These are phyloP conservation scores for Boletus rubescentipes DNA, from an alignment of 768 basidiomycete species.

Conservation along the genomic window DNA sequence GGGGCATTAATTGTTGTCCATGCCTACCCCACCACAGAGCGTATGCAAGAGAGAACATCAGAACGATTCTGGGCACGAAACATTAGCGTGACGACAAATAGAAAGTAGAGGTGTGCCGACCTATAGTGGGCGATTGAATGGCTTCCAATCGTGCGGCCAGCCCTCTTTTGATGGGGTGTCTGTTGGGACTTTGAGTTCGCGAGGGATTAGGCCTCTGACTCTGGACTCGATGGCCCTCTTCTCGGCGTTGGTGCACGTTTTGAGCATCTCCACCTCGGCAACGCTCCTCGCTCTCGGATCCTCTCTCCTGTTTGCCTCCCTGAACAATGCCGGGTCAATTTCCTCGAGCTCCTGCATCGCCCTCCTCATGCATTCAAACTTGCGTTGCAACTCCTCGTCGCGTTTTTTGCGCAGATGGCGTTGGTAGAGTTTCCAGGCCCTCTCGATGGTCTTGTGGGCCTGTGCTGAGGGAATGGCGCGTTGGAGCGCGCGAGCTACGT, in stretches of 20 bases:
- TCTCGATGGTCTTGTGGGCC: constrained; percentile 88
- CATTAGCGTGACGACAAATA: not conserved
- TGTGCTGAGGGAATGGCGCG: constrained; percentile 85
- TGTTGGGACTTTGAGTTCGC: constrained; percentile 81
- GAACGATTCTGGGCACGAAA: not conserved
- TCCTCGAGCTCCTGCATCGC: constrained; percentile 82
- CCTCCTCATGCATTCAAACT: constrained; percentile 75
- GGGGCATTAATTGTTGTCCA: constrained; percentile 3
- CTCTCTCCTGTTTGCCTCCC: constrained; percentile 71
- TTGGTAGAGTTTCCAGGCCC: constrained; percentile 84
- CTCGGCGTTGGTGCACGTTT: constrained; percentile 63
- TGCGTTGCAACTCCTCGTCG: constrained; percentile 66
- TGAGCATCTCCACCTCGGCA: constrained; percentile 58
- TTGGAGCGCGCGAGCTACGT: constrained; percentile 73
- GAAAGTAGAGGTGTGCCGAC: constrained; percentile 3
- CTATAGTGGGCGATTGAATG: constrained; percentile 53
- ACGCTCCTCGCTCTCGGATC: constrained; percentile 65
- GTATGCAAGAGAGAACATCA: not conserved
- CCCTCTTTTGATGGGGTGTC: constrained; percentile 81
- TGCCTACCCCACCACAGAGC: not conserved
- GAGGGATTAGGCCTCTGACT: constrained; percentile 79
- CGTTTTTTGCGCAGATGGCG: constrained; percentile 71
- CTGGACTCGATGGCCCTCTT: constrained; percentile 72
- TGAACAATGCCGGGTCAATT: constrained; percentile 51
- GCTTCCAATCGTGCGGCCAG: constrained; percentile 87